Conservation (phyloP, 257 asterid genomes). For the Solanum tarapatanum region DNA sequence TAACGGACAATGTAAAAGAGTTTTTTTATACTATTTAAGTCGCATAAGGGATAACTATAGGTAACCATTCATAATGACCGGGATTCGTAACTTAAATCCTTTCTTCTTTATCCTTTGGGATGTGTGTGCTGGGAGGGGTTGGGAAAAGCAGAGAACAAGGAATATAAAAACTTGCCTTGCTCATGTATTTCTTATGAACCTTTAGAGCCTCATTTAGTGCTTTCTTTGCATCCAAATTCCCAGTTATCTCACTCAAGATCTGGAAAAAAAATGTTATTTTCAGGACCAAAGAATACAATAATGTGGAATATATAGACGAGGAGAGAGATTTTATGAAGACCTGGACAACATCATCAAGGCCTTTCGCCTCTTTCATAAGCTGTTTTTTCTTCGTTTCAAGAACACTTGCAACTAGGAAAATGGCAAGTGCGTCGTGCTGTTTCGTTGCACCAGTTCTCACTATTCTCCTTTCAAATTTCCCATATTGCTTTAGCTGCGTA, state of each 20-base stretch:
- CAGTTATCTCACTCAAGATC: conserved; percentile 87
- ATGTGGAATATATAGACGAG: neutral
- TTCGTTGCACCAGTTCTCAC: conserved; percentile 59
- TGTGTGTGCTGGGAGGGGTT: neutral
- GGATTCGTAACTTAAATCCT: neutral
- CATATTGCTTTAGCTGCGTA: conserved; percentile 53
- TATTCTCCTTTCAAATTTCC: conserved; percentile 72
- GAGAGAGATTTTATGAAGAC: conserved; percentile 16
- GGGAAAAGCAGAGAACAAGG: neutral
- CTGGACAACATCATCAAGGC: conserved; percentile 84
- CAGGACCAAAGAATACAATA: neutral
- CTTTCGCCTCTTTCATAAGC: conserved; percentile 78
- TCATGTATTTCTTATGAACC: conserved; percentile 75
- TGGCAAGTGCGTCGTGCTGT: conserved; percentile 66
- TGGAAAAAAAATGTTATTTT: neutral
- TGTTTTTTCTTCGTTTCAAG: conserved; percentile 74
- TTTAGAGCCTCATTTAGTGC: conserved; percentile 65
- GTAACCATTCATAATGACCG: neutral
- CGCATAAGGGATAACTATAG: neutral
- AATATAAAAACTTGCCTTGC: conserved; percentile 42
- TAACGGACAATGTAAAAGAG: neutral
- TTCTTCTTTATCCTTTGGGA: neutral
- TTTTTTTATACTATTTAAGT: neutral
- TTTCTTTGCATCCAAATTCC: conserved; percentile 83
- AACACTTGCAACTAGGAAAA: conserved; percentile 86